Evolutionary conservation across 306 rosid species (phyloP), one percentile per base, ranked within the genome.

Genomic region (Sicyos edulis): DNA sequence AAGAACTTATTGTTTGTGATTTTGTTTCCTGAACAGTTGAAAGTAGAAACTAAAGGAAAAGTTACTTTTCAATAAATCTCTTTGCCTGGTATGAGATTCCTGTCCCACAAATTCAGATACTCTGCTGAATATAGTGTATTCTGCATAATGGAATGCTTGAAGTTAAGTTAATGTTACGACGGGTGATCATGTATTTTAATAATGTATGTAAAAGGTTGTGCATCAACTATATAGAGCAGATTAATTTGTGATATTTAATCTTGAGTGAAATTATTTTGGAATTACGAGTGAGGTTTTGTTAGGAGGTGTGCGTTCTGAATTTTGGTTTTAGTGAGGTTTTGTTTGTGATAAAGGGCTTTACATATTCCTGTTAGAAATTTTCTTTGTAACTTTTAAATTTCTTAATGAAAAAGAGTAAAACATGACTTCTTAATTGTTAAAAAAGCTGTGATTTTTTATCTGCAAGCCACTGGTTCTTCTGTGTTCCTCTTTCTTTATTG

Each of bases 401-500:
- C n/a, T n/a, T n/a, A n/a, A n/a, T n/a, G n/a, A n/a, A n/a, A n/a
- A n/a, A n/a, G n/a, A n/a, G n/a, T n/a, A n/a, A n/a, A n/a, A n/a
- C n/a, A n/a, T n/a, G n/a, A 45, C 50, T 7, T 56, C 62, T 56
- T 56, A 1, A 20, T 56, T 56, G 61, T 56, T 21, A 4, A 8
- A 20, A 56, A 40, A 62, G 4, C 8, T 9, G 16, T 10, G 13
- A 7, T 15, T n/a, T 32, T 77, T 75, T 17, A 65, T 61, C 8
- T 13, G 54, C 37, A 56, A 37, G 54, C 71, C 24, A 20, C 54
- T 8, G 42, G 20, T 10, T 72, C 3, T 47, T 11, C 50, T 20
- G 61, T 59, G 21, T 32, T 65, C 72, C 78, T 51, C 50, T 74
- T 19, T 12, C 16, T 40, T 68, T 78, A 24, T 69, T 52, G 76